These are phyloP conservation scores for Ustulina deusta DNA, from an alignment of 2,329 filamentous ascomycete species.

Conservation along the genomic window DNA sequence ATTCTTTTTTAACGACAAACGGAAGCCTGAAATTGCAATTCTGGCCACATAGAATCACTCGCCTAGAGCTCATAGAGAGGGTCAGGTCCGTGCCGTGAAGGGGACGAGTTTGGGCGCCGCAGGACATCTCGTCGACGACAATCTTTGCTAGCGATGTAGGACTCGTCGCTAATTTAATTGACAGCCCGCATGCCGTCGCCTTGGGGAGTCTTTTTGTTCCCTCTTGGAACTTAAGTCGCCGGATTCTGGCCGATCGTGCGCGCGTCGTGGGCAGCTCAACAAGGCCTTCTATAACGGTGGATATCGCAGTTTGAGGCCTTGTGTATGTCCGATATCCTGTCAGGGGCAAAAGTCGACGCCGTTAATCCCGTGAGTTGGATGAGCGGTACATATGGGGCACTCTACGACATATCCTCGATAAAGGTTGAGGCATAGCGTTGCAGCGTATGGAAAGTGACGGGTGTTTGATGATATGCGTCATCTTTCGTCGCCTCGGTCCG, in stretches of 20 bases:
- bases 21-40: neutral
- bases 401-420: too few species aligned
- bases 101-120: neutral
- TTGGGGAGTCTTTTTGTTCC: neutral
- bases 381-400: too few species aligned
- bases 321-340: neutral
- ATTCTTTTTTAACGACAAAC: neutral
- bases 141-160: neutral
- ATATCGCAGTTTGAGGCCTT: neutral
- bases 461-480: neutral
- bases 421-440: neutral
- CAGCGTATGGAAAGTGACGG: neutral
- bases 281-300: neutral
- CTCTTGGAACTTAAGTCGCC: neutral
- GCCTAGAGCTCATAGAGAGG: neutral
- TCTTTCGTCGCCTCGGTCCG: neutral
- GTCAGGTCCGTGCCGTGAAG: neutral
- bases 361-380: too few species aligned
- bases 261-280: neutral
- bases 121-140: neutral
- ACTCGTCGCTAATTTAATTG: neutral
- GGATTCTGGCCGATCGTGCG: neutral
- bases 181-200: neutral
- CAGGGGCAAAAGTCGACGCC: too few species aligned
- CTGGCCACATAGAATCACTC: neutral